phyloP scores from a whole-genome alignment of 2,329 filamentous ascomycete species.

The Aspergillus costaricaensis region DNA sequence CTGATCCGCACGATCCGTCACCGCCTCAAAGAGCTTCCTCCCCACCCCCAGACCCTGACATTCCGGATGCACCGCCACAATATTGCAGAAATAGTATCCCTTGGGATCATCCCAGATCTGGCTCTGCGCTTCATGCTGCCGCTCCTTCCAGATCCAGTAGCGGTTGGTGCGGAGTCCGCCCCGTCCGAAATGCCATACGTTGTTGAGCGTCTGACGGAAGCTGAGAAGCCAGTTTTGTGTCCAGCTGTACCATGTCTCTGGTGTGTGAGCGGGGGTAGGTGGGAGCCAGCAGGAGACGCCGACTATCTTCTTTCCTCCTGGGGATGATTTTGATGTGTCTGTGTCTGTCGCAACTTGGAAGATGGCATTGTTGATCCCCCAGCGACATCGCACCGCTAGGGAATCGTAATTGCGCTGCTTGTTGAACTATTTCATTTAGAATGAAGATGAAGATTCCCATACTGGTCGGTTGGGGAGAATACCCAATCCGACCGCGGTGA shows the following conservation, averaged over 20 bases:
- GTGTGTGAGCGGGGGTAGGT: conserved; percentile 52
- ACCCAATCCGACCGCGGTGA: conserved; percentile 21
- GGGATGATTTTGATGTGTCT: conserved; percentile 43
- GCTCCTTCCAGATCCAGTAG: conserved; percentile 75
- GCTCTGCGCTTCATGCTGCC: conserved; percentile 63
- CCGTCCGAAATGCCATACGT: conserved; percentile 63
- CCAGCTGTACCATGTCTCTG: conserved; percentile 66
- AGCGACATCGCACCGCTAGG: conserved; percentile 65
- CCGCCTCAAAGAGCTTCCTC: conserved; percentile 63
- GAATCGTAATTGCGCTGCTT: conserved; percentile 62
- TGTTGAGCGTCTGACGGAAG: conserved; percentile 65
- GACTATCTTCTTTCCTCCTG: conserved; percentile 45
- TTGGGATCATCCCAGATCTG: conserved; percentile 66
- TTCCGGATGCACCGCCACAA: conserved; percentile 69
- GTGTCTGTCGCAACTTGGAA: conserved; percentile 73
- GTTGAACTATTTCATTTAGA: conserved; percentile 53
- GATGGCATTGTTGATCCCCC: conserved; percentile 72
- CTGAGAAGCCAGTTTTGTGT: conserved; percentile 65
- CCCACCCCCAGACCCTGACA: conserved; percentile 69
- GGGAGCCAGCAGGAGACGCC: conserved; percentile 76
- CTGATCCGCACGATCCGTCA: conserved; percentile 64
- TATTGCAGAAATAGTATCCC: conserved; percentile 79
- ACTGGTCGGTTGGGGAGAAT: conserved; percentile 4
- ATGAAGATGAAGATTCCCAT: not conserved
- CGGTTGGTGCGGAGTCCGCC: conserved; percentile 67